Evolutionary conservation across 441 rosid species (phyloP), one percentile per base, ranked within the genome.

Genomic region (Brassica hybrid): DNA sequence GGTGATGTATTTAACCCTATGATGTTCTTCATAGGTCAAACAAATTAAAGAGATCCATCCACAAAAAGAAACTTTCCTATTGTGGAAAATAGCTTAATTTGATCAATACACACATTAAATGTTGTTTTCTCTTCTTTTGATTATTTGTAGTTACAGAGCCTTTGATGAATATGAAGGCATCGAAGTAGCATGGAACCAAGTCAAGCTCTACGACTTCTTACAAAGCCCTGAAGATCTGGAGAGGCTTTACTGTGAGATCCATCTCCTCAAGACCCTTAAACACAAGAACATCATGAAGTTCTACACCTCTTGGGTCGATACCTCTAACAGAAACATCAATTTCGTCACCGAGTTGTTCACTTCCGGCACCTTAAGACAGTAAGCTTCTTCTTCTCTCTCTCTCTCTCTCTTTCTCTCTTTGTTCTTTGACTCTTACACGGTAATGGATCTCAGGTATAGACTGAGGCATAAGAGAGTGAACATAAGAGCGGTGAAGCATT

Each of bases 161-260:
- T 96, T 94, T 85, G 99, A 94, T 87, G 97, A 96, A 81, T 92
- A 87, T 71, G 92, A 92, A 79, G 98, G 99, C 70, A 92, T 92
- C 75, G 99, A 96, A 82, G 97, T 96, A 83, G 99, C 98, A 74
- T 94, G 99, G 98, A 96, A 94, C 76, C 98, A 94, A 82, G 96
- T 94, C 75, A 94, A 94, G 88, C 93, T 96, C 52, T 85, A 90
- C 74, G 97, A 94, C 86, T 94, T 93, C 83, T 57, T 96, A 45
- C 97, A 87, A 60, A 92, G 97, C 76, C 97, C 98, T 67, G 98
- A 92, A 76, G 97, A 90, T n/a, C n/a, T n/a, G n/a, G n/a, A n/a
- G n/a, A n/a, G n/a, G n/a, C n/a, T n/a, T n/a, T n/a, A n/a, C n/a
- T 90, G 92, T 65, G 98, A 96, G 87, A 92, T 96, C 78, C 98